Evolutionary conservation across 2,329 filamentous ascomycete species (phyloP).

Genomic region (Cladosporium cucumerinum): DNA sequence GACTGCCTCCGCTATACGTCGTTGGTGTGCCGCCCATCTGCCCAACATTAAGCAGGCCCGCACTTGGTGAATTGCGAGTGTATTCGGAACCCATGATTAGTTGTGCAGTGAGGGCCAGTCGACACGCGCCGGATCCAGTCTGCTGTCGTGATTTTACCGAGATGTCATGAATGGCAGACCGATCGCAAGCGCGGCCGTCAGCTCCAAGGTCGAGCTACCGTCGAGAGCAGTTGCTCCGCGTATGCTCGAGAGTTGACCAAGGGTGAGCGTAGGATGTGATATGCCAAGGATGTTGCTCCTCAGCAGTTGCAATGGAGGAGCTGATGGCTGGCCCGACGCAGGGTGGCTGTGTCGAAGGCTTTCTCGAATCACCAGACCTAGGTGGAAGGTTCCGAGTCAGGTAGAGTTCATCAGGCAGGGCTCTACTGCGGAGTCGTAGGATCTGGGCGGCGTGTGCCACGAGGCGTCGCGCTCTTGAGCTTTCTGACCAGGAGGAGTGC

Average conservation of each 20-base stretch:
- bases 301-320: background rate
- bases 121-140: background rate
- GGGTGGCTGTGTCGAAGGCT: background rate
- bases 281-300: background rate
- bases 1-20: conserved; percentile 26
- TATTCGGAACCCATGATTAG: conserved; percentile 21
- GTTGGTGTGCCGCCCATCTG: conserved; percentile 24
- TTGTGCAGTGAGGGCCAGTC: background rate
- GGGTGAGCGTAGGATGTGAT: background rate
- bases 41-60: conserved; percentile 23
- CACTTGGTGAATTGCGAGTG: conserved; percentile 19
- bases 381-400: conserved; percentile 8
- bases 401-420: conserved; percentile 5
- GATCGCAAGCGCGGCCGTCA: background rate
- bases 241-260: background rate
- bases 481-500: background rate
- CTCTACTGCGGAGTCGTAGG: conserved; percentile 14
- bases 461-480: background rate
- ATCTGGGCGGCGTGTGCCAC: background rate
- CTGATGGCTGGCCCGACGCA: background rate
- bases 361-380: conserved; percentile 2
- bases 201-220: background rate
- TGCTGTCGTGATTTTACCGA: background rate
- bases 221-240: background rate
- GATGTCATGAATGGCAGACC: background rate